A percentile compares a stretch with the other conserved stretches of the same genome.
Conservation (phyloP, 768 basidiomycete genomes). For the Lyophyllum semitale region DNA sequence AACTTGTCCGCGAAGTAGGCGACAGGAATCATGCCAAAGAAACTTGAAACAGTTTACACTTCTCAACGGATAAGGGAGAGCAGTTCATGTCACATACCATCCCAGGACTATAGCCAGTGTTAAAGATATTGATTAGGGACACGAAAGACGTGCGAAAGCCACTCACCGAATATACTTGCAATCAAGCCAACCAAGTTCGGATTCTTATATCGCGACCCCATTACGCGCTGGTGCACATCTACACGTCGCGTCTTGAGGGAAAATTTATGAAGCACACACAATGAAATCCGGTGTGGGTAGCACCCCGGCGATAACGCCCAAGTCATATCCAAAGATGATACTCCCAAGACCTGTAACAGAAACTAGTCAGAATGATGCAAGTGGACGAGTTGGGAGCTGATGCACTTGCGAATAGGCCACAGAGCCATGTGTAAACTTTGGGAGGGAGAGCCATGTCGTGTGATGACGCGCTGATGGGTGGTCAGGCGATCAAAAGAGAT, state of each 20-base stretch:
- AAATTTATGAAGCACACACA: constrained; percentile 17
- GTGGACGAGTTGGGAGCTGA: constrained; percentile 2
- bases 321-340: constrained; percentile 51
- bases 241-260: neutral
- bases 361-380: neutral
- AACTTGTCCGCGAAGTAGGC: constrained; percentile 39
- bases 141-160: neutral
- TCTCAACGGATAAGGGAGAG: neutral
- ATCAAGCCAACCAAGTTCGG: constrained; percentile 40
- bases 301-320: constrained; percentile 52
- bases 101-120: constrained; percentile 32
- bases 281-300: constrained; percentile 39
- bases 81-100: constrained; percentile 26
- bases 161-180: constrained; percentile 42
- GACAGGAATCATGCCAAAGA: constrained; percentile 46
- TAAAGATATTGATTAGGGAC: neutral
- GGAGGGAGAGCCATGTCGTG: constrained; percentile 37
- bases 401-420: constrained; percentile 52
- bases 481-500: neutral
- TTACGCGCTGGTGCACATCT: constrained; percentile 19
- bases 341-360: constrained; percentile 35
- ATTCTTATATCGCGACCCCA: constrained; percentile 27
- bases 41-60: constrained; percentile 22
- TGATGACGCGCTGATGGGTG: neutral
- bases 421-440: constrained; percentile 56